Conservation (phyloP, 1,284 basidiomycete species). For the Cutaneotrichosporon sp. region DNA sequence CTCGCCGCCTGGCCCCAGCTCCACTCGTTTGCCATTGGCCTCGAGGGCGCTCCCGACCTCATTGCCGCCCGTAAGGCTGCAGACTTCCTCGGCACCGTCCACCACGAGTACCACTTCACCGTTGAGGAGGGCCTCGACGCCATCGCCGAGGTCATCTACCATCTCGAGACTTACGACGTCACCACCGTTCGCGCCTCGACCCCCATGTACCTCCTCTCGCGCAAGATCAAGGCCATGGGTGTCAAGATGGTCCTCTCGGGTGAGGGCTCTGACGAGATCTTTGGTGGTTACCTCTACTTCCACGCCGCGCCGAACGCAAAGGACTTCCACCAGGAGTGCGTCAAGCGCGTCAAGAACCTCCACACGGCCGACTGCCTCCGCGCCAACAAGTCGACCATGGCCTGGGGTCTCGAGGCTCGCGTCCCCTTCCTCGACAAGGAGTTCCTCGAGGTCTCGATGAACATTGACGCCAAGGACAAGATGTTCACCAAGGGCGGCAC, state of each 20-base stretch:
- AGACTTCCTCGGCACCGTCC: slow-evolving; percentile 87
- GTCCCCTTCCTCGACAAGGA: slow-evolving; percentile 98
- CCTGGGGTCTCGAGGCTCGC: slow-evolving; percentile 98
- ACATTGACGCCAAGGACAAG: slow-evolving; percentile 83
- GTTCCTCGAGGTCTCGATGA: slow-evolving; percentile 94
- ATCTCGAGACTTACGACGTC: slow-evolving; percentile 98
- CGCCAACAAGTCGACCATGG: slow-evolving; percentile 99
- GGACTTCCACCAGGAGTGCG: slow-evolving; percentile 94
- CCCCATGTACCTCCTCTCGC: slow-evolving; percentile 76
- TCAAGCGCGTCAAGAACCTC: slow-evolving; percentile 94
- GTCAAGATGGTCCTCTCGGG: slow-evolving; percentile 99
- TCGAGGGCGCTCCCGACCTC: slow-evolving; percentile 93
- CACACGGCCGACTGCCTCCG: slow-evolving; percentile 97
- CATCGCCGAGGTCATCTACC: slow-evolving; percentile 96
- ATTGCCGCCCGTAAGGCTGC: slow-evolving; percentile 93
- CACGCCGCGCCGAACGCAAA: slow-evolving; percentile 88
- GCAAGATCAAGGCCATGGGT: slow-evolving; percentile 99
- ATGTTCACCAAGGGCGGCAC: slow-evolving; percentile 80
- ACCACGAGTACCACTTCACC: slow-evolving; percentile 98
- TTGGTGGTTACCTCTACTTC: slow-evolving; percentile 99
- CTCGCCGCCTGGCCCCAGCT: slow-evolving; percentile 92
- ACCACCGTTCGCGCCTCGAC: slow-evolving; percentile 97
- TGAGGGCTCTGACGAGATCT: slow-evolving; percentile 96
- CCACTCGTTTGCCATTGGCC: slow-evolving; percentile 96
- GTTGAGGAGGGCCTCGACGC: slow-evolving; percentile 98